Conservation (phyloP, 1,284 basidiomycete genomes). For the Pisolithus thermaeus region DNA sequence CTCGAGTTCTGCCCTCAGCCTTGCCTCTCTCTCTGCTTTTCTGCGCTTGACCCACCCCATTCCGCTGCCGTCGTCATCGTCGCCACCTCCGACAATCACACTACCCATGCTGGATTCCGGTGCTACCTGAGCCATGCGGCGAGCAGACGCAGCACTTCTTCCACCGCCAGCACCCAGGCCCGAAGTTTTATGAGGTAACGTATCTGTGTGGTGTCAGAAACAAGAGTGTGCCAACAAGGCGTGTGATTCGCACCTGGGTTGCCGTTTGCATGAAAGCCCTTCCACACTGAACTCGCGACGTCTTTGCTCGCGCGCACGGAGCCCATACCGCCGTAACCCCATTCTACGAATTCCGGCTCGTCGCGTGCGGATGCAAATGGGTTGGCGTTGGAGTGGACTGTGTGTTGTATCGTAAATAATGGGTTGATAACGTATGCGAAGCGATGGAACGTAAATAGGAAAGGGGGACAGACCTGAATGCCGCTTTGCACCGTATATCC, state of each 20-base stretch:
- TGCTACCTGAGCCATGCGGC: conserved; percentile 14
- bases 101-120: conserved; percentile 23
- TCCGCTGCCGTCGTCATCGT: conserved; percentile 69
- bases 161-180: conserved; percentile 7
- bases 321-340: conserved; percentile 84
- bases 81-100: conserved; percentile 16
- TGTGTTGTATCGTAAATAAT: not conserved
- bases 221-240: conserved; percentile 8
- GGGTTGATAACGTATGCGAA: too few relatives aligned
- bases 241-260: conserved; percentile 16
- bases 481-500: conserved; percentile 61
- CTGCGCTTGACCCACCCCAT: conserved; percentile 65
- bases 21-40: conserved; percentile 44
- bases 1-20: conserved; percentile 34
- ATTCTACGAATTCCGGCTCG: conserved; percentile 76
- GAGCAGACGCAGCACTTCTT: conserved; percentile 2
- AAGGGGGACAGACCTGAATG: conserved; percentile 24
- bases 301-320: conserved; percentile 40
- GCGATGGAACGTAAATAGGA: not conserved
- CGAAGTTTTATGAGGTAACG: not conserved
- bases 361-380: conserved; percentile 49
- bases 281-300: conserved; percentile 27
- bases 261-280: conserved; percentile 25
- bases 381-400: conserved; percentile 27
- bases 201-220: not conserved